A percentile compares a stretch with the other conserved stretches of the same genome.
Evolutionary conservation across 345 rosid genomes (phyloP).

Genomic region (Rhodomyrtus tomentosa): DNA sequence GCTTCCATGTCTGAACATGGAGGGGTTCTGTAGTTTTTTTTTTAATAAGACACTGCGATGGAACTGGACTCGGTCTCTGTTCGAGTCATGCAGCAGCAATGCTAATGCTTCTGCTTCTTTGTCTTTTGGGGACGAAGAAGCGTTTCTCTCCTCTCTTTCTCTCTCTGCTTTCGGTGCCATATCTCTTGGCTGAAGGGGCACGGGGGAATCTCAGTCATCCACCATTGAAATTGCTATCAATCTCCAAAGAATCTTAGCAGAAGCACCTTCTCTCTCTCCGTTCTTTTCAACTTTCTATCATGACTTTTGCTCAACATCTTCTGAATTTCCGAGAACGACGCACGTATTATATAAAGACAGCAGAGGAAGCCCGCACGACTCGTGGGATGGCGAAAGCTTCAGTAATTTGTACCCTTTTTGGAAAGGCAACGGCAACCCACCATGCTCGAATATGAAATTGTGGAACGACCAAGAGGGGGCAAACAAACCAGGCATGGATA

Average conservation of each 20-base stretch:
- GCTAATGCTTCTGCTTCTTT: not conserved
- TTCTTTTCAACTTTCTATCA: not conserved
- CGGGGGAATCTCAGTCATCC: not conserved
- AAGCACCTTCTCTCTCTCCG: not conserved
- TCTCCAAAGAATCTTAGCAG: not conserved
- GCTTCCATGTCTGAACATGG: not conserved
- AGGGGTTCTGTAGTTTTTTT: not conserved
- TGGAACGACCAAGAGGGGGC: not conserved
- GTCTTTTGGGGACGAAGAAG: not conserved
- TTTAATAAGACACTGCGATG: too few species aligned
- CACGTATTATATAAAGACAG: not conserved
- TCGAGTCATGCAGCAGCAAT: not conserved
- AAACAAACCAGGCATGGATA: not conserved
- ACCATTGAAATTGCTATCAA: not conserved
- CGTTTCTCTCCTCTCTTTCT: not conserved
- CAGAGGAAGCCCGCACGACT: not conserved
- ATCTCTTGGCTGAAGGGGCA: not conserved
- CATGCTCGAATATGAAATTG: not conserved
- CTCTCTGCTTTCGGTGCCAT: not conserved
- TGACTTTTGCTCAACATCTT: not conserved
- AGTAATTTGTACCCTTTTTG: not conserved
- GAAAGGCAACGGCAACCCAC: not conserved
- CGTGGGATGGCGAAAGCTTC: not conserved
- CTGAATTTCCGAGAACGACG: not conserved
- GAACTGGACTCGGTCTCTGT: not conserved